Base-by-base conservation (phyloP, 2,329 filamentous ascomycete genomes). In the Microdochium bolleyi region DNA sequence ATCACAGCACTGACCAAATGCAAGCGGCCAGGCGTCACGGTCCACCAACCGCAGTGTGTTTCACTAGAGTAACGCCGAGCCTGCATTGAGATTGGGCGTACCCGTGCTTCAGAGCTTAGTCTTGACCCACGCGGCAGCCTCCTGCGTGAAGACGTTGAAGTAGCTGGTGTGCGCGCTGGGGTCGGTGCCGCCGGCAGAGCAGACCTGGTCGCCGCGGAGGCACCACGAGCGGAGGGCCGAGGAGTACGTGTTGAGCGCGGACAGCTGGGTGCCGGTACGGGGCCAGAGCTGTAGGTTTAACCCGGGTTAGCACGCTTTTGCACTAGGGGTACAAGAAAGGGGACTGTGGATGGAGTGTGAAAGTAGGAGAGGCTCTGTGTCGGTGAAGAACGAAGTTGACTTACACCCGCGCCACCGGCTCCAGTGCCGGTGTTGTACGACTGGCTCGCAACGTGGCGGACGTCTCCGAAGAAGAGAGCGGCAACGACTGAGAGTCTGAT, bases 151-250 rank as follows among this genome's bases (percentile, higher is more conserved):
- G 9, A 59, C 16, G 16, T 66, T 57, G 50, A 66, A 67, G 56
- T 67, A 67, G 46, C 63, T 59, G 21, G 62, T 56, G 53, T 67
- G 64, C 11, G 57, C 59, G 9, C 60, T 49, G 11, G 60, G 57
- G 30, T 57, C 56, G 24, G 57, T 50, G 3, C 57, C 56, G 1
- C 62, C 61, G 11, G 65, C 65, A 21, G n/a, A 16, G 55, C 64
- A 67, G n/a, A 65, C 55, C 9, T 61, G 59, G 50, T 67, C 65
- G 27, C 61, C 60, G 11, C 22, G 49, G 14, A 60, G 52, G 53
- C 65, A 67, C 58, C 63, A 67, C 38, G 57, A 55, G 46, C 58
- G 59, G 7, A 62, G 51, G 13, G 60, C 54, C n/a, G 41, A 34
- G 11, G 55, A 55, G 34, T 58, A 64, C n/a, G 53, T 57, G 49